A percentile compares a stretch with the other conserved stretches of the same genome.
These are phyloP conservation scores for Psilocybe tampanensis DNA, from an alignment of 768 basidiomycete species.

Conservation along the genomic window DNA sequence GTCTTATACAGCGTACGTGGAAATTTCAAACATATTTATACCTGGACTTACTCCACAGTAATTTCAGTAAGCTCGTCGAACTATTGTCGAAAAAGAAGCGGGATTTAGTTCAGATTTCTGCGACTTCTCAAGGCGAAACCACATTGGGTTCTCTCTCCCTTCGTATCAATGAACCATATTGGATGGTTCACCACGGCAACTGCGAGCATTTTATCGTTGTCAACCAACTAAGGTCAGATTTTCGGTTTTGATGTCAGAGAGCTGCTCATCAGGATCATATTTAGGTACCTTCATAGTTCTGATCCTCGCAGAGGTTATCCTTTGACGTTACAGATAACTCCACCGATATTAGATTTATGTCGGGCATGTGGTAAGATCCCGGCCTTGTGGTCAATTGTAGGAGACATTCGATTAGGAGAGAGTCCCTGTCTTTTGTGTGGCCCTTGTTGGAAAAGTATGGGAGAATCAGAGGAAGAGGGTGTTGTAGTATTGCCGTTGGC, in stretches of 20 bases:
- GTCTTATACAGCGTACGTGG: constrained; percentile 59
- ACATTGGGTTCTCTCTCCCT: constrained; percentile 56
- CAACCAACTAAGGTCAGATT: constrained; percentile 67
- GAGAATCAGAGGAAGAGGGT: constrained; percentile 45
- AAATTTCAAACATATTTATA: background rate
- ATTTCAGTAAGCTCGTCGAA: constrained; percentile 46
- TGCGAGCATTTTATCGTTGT: constrained; percentile 82
- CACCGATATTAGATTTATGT: constrained; percentile 62
- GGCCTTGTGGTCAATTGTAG: constrained; percentile 65
- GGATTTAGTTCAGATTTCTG: constrained; percentile 35
- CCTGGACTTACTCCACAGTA: background rate
- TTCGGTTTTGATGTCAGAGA: background rate
- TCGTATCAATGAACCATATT: constrained; percentile 76
- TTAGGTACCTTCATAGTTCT: constrained; percentile 58
- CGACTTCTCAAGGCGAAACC: constrained; percentile 48
- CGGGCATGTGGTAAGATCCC: constrained; percentile 72
- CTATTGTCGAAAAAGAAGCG: constrained; percentile 27
- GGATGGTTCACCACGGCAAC: constrained; percentile 78
- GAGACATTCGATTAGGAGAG: constrained; percentile 76
- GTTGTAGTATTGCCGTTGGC: constrained; percentile 59
- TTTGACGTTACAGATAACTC: constrained; percentile 65
- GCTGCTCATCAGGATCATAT: background rate
- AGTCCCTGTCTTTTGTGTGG: constrained; percentile 75
- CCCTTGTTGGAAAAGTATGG: constrained; percentile 76
- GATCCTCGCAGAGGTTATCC: constrained; percentile 68